phyloP scores from a whole-genome alignment of 2,329 filamentous ascomycete genomes.

The Lomentospora prolificans region DNA sequence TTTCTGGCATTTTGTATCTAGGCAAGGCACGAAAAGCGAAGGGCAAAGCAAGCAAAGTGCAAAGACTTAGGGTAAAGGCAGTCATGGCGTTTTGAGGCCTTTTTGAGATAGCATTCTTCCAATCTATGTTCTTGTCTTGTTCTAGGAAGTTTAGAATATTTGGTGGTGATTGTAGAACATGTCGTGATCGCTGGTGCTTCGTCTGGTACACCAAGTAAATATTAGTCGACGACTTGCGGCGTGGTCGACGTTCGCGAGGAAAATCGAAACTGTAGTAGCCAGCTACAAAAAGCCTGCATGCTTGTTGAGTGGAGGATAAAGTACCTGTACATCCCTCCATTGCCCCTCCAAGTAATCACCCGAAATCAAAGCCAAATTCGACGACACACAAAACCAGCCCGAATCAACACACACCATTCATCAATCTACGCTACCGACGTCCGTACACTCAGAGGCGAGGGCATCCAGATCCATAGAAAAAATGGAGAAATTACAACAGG shows the following conservation, averaged over 20 bases:
- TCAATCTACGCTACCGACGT: too few species aligned
- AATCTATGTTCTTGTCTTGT: neutral
- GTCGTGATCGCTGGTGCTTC: too few species aligned
- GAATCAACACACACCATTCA: neutral
- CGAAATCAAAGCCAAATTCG: neutral
- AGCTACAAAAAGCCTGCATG: too few species aligned
- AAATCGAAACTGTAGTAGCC: too few species aligned
- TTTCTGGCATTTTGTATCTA: conserved; percentile 1
- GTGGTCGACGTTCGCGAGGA: too few species aligned
- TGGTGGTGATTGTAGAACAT: neutral
- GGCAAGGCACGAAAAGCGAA: neutral
- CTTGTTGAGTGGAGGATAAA: too few species aligned
- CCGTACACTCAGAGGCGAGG: too few species aligned
- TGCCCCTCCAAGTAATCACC: neutral
- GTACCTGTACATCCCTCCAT: neutral
- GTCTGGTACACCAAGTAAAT: too few species aligned
- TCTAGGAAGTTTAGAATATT: neutral
- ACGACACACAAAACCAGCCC: neutral
- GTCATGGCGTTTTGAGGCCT: neutral
- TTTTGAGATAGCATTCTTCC: neutral
- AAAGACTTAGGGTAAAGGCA: neutral
- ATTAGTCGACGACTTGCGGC: too few species aligned
- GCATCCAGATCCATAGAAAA: neutral
- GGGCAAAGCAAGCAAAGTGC: neutral
- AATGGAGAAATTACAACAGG: conserved; percentile 69